Base-by-base conservation (phyloP, 139 green algal genomes). In the Spirogloea muscicola region DNA sequence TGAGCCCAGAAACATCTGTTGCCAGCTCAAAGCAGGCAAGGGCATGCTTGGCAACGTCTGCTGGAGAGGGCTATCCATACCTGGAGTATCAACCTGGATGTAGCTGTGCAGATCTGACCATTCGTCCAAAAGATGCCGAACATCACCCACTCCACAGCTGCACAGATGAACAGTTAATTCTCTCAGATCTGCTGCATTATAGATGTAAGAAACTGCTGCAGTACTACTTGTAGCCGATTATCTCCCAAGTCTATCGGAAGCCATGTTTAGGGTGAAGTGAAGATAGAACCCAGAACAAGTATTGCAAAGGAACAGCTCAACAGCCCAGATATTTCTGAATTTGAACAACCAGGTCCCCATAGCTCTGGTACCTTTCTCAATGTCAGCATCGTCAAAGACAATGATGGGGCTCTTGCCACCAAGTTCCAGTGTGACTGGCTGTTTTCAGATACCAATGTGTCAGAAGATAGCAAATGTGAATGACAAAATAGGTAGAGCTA, bases 81-180 rank as follows among this genome's bases (percentile, higher is more conserved):
- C 27, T 95, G 91, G 42, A 96, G 68, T 34, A 96, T 84, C 48
- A 96, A 81, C 39, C 91, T 87, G 3, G 84, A 91, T 18, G 91
- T 96, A 58, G 90, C 82, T 55, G 58, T 88, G 88, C 91, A 96
- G 74, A 96, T 94, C 84, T 96, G 91, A 0, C 90, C 91, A 36
- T 85, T 88, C 71, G 80, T 93, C 88, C 88, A 94, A 71, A 94
- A 93, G 36, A 64, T 63, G 5, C 90, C 91, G 82, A 96, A 96
- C 81, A 94, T 93, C 52, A 79, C 82, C 90, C 90, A 96, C 85
- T 96, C 91, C 74, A 96, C 91, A 6, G 91, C 89, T 63, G 91
- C 43, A 13, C 43, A 51, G 43, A 13, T 51, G 43, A 51, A 13
- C 10, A 13, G 10, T 13, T 25, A 13, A 51, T 10, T 10, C 10